Percentiles rank a stretch among this genome's conserved stretches.
Conservation (phyloP, 192 early-diverging fungal genomes). For the Gorgonomyces haynaldii region DNA sequence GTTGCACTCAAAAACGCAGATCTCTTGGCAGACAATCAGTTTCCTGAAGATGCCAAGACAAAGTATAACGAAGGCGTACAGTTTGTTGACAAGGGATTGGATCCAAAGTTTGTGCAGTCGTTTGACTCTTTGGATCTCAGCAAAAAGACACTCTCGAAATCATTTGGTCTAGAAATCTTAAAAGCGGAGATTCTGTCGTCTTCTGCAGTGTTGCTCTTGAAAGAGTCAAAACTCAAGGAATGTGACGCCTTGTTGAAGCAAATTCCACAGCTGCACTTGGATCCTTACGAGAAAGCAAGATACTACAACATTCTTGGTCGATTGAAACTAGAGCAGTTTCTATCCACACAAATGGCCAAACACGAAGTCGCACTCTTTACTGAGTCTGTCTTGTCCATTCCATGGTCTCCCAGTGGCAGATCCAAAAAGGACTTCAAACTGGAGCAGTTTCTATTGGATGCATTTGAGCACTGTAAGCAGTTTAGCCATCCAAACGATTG, state of each 20-base stretch:
- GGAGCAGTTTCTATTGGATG: slow-evolving; percentile 20
- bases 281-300: neutral
- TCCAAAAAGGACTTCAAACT: neutral
- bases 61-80: neutral
- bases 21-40: too few species aligned
- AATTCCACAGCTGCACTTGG: neutral
- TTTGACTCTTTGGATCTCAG: neutral
- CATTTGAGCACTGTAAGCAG: slow-evolving; percentile 17
- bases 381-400: slow-evolving; percentile 9
- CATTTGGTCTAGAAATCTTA: neutral
- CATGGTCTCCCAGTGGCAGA: neutral
- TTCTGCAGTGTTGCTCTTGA: too few species aligned
- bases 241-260: too few species aligned
- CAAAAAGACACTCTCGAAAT: neutral
- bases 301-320: neutral
- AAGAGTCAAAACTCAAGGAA: neutral
- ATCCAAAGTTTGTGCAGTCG: neutral
- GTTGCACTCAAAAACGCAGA: neutral
- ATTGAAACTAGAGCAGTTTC: slow-evolving; percentile 5
- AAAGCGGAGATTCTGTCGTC: slow-evolving; percentile 1
- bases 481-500: slow-evolving; percentile 17
- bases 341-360: neutral
- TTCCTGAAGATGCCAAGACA: neutral
- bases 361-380: slow-evolving; percentile 10
- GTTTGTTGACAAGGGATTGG: neutral